phyloP scores from a whole-genome alignment of 371 early-diverging fungal genomes.

The Choanephora cucurbitarum region DNA sequence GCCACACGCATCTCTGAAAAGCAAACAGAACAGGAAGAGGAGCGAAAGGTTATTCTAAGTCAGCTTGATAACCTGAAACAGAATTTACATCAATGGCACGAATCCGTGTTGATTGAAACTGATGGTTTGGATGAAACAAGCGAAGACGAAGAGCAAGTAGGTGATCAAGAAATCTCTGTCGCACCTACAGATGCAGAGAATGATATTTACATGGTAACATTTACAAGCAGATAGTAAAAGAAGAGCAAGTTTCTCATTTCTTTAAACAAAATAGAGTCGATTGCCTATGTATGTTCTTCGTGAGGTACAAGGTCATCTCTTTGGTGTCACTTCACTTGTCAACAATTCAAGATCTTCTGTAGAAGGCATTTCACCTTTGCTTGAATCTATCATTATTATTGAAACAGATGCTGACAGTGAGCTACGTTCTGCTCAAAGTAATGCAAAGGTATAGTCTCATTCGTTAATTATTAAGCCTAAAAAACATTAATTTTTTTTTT shows the following conservation, averaged over 20 bases:
- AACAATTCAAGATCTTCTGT: conserved; percentile 24
- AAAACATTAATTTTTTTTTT: background rate
- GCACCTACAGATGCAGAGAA: too few species aligned
- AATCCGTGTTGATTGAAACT: conserved; percentile 19
- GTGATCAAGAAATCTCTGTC: conserved; percentile 8
- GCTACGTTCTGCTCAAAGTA: conserved; percentile 43
- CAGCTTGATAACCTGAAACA: conserved; percentile 15
- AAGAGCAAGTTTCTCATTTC: too few species aligned
- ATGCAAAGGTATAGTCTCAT: conserved; percentile 34
- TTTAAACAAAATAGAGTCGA: conserved; percentile 6
- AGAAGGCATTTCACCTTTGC: conserved; percentile 34
- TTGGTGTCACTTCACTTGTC: conserved; percentile 10
- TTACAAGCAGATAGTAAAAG: too few species aligned
- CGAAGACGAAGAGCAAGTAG: conserved; percentile 10
- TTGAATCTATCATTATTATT: conserved; percentile 43
- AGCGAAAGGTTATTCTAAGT: conserved; percentile 12
- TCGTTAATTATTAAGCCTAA: background rate
- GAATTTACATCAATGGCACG: conserved; percentile 29
- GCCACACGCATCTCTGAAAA: conserved; percentile 42
- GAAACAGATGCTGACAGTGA: conserved; percentile 49
- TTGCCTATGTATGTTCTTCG: conserved; percentile 21
- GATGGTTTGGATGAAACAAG: conserved; percentile 21
- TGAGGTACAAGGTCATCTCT: conserved; percentile 17
- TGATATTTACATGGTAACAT: too few species aligned
- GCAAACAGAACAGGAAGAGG: conserved; percentile 26